Evolutionary conservation across 257 asterid species (phyloP), one percentile per base, ranked within the genome.

Genomic region (Lavandula angustifolia): DNA sequence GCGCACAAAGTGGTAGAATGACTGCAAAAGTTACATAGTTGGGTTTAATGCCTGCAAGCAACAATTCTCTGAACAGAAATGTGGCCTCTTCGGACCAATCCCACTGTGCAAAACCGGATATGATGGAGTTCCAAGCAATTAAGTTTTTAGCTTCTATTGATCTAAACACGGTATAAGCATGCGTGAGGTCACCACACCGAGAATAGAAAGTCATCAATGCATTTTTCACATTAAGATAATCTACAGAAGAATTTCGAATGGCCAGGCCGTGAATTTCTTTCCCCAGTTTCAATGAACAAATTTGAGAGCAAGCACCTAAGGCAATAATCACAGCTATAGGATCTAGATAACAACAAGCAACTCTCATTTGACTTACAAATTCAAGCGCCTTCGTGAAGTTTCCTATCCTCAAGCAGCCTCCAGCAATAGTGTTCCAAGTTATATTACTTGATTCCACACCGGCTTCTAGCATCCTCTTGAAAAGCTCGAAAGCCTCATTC

Each of bases 1-100:
- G 89, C 17, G 96, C 95, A 78, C 92, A 85, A 29, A 92, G 83
- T 35, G 98, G 92, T 34, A 92, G 81, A 66, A 89, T 84, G 73
- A 88, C 69, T 3, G 96, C 96, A 47, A 92, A 75, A 38, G 98
- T 92, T 66, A 84, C 90, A 52, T 51, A 84, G 72, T 84, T 92
- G n/a, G 91, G 98, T 75, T 74, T 60, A 1, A 76, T 54, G 6
- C 80, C 87, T 70, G 80, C 60, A 67, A 69, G 51, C 53, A 92
- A 61, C 76, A 87, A 77, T 51, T 87, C 92, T 71, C 89, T 79
- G 71, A 87, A 87, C 53, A 83, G 79, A 76, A 73, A 79, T 2
- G 80, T 69, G 51, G 96, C 84, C 75, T 92, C 95, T 66, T 87
- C 96, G 55, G 82, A 72, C 48, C 56, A 55, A 71, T 81, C 83